phyloP scores from a whole-genome alignment of 2,329 filamentous ascomycete genomes.

The Pleoardoris graminearum region DNA sequence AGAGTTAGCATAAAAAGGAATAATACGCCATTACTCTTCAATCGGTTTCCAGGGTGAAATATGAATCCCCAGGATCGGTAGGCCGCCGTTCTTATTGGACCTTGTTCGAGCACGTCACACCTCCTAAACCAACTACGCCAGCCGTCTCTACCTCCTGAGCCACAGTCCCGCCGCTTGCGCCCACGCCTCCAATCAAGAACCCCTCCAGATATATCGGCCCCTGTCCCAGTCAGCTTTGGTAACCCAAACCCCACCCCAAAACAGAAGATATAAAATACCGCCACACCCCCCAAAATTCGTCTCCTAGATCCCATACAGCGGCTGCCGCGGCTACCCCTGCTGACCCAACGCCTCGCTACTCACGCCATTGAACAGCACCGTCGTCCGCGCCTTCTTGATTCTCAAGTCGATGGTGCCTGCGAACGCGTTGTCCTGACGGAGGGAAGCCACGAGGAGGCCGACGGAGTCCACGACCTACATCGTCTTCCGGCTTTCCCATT shows the following conservation, averaged over 20 bases:
- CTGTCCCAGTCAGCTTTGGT: neutral
- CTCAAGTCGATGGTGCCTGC: slow-evolving; percentile 34
- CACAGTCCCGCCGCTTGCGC: slow-evolving; percentile 35
- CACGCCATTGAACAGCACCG: slow-evolving; percentile 33
- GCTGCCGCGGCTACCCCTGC: slow-evolving; percentile 21
- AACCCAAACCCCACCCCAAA: neutral
- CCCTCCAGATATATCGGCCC: slow-evolving; percentile 32
- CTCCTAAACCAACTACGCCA: slow-evolving; percentile 20
- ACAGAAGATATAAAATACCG: slow-evolving; percentile 21
- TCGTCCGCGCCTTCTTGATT: slow-evolving; percentile 34
- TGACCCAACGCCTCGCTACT: slow-evolving; percentile 18
- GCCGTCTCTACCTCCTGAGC: slow-evolving; percentile 32
- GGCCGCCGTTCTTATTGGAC: neutral
- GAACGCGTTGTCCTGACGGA: slow-evolving; percentile 35
- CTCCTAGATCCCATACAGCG: slow-evolving; percentile 28
- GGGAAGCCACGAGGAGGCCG: slow-evolving; percentile 33
- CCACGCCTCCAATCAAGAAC: slow-evolving; percentile 32
- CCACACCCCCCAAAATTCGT: slow-evolving; percentile 34
- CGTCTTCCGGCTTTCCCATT: slow-evolving; percentile 61
- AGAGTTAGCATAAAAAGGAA: too few relatives aligned
- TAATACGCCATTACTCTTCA: too few relatives aligned
- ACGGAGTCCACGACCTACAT: slow-evolving; percentile 52
- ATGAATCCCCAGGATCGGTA: neutral
- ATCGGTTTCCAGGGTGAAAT: too few relatives aligned
- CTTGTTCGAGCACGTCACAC: slow-evolving; percentile 8